A percentile compares a stretch with the other conserved stretches of the same genome.
Conservation (phyloP, 1,284 basidiomycete genomes). For the Microbotryomycetes sp. region DNA sequence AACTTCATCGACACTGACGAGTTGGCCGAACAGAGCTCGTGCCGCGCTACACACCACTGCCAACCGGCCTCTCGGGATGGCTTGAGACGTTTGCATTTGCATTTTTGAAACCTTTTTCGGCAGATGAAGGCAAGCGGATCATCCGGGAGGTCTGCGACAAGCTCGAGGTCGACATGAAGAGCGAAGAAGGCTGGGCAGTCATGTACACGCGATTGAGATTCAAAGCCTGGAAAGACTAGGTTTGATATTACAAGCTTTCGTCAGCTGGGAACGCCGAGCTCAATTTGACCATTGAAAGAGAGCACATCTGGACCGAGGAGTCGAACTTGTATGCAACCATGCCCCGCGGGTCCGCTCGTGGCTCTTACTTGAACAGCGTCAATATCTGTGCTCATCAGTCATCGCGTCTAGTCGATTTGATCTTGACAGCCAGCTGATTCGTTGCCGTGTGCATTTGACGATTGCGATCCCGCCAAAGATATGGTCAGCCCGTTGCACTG, state of each 20-base stretch:
- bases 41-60: slow-evolving; percentile 61
- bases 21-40: slow-evolving; percentile 43
- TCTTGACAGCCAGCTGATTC: too few species aligned
- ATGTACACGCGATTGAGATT: slow-evolving; percentile 67
- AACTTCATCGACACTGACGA: neutral
- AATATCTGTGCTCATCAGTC: too few species aligned
- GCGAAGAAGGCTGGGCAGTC: slow-evolving; percentile 56
- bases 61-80: slow-evolving; percentile 60
- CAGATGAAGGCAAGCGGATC: slow-evolving; percentile 53
- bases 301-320: too few species aligned
- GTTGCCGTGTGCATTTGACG: neutral
- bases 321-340: too few species aligned
- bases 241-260: neutral
- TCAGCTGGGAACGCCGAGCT: too few species aligned
- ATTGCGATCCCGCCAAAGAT: neutral
- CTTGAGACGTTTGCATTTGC: slow-evolving; percentile 57
- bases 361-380: too few species aligned
- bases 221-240: slow-evolving; percentile 32
- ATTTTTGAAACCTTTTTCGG: slow-evolving; percentile 52
- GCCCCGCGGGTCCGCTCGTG: too few species aligned
- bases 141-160: slow-evolving; percentile 59
- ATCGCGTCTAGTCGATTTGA: too few species aligned
- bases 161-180: slow-evolving; percentile 54
- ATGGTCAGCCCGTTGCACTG: neutral
- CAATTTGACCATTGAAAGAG: too few species aligned